phyloP scores from a whole-genome alignment of 2,329 filamentous ascomycete genomes.

The Diaporthe sp. region DNA sequence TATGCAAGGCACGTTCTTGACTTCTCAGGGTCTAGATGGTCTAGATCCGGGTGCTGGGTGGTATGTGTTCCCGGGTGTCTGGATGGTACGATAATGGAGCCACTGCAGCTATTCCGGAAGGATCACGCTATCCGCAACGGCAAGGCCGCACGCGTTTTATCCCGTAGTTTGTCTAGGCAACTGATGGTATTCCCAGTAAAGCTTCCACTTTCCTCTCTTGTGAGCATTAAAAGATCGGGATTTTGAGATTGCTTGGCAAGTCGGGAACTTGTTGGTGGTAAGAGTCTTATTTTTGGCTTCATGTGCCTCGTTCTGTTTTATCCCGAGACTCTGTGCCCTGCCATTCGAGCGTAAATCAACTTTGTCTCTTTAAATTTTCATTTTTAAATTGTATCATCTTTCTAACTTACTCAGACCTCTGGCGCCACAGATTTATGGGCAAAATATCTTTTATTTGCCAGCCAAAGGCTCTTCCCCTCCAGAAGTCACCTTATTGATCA shows the following conservation, averaged over 20 bases:
- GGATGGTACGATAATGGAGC: slow-evolving; percentile 27
- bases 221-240: background rate
- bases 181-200: background rate
- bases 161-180: background rate
- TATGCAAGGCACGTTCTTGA: slow-evolving; percentile 4
- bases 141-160: slow-evolving; percentile 17
- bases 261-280: background rate
- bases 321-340: background rate
- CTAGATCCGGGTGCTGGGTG: slow-evolving; percentile 11
- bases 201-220: background rate
- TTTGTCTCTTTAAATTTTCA: background rate
- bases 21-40: background rate
- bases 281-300: background rate
- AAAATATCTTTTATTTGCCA: too few species aligned
- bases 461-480: background rate
- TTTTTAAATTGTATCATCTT: background rate
- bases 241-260: background rate
- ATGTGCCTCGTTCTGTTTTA: background rate
- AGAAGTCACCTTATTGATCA: background rate
- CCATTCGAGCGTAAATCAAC: background rate
- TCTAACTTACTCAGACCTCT: background rate
- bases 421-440: background rate
- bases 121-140: slow-evolving; percentile 23
- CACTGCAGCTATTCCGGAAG: slow-evolving; percentile 1
- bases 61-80: background rate